Percentiles rank a stretch among this genome's conserved stretches.
These are phyloP conservation scores for Hyaloraphidium curvatum DNA, from an alignment of 192 early-diverging fungal species.

Conservation along the genomic window DNA sequence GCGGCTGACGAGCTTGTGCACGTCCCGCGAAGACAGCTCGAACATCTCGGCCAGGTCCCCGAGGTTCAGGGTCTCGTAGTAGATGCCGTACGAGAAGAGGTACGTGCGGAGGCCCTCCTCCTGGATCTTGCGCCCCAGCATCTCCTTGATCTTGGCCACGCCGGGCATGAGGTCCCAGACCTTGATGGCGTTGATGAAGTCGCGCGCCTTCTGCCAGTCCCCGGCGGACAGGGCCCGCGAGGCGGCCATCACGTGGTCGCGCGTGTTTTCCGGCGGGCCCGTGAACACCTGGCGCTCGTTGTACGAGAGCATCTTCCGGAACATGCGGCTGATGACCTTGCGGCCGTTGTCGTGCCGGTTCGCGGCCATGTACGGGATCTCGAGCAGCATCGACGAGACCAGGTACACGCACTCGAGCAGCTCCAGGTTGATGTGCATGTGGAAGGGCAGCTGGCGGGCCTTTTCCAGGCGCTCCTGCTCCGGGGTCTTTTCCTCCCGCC, in stretches of 20 bases:
- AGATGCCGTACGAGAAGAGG: slow-evolving; percentile 75
- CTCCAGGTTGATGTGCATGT: slow-evolving; percentile 99
- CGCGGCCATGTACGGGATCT: slow-evolving; percentile 88
- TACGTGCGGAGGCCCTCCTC: slow-evolving; percentile 92
- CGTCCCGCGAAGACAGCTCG: slow-evolving; percentile 37
- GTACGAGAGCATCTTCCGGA: slow-evolving; percentile 83
- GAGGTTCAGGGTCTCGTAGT: slow-evolving; percentile 76
- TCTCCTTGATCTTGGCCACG: slow-evolving; percentile 66
- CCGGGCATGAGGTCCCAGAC: slow-evolving; percentile 89
- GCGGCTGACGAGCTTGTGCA: slow-evolving; percentile 63
- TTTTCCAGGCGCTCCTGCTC: slow-evolving; percentile 87
- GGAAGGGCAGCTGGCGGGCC: slow-evolving; percentile 94
- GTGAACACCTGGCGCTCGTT: slow-evolving; percentile 90
- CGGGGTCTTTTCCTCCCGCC: slow-evolving; percentile 58
- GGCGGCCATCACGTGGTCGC: slow-evolving; percentile 97
- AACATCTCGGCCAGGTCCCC: slow-evolving; percentile 77
- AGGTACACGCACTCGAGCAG: slow-evolving; percentile 92
- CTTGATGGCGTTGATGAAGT: slow-evolving; percentile 76
- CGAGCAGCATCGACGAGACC: slow-evolving; percentile 90
- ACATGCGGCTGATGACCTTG: slow-evolving; percentile 70
- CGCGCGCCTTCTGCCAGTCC: slow-evolving; percentile 77
- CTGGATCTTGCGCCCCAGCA: slow-evolving; percentile 79
- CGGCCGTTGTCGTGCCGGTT: slow-evolving; percentile 31
- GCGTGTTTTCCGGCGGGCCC: slow-evolving; percentile 91
- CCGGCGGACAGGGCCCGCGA: slow-evolving; percentile 76